A percentile compares a stretch with the other conserved stretches of the same genome.
Evolutionary conservation across 345 rosid species (phyloP).

Genomic region (Brassica rapa): DNA sequence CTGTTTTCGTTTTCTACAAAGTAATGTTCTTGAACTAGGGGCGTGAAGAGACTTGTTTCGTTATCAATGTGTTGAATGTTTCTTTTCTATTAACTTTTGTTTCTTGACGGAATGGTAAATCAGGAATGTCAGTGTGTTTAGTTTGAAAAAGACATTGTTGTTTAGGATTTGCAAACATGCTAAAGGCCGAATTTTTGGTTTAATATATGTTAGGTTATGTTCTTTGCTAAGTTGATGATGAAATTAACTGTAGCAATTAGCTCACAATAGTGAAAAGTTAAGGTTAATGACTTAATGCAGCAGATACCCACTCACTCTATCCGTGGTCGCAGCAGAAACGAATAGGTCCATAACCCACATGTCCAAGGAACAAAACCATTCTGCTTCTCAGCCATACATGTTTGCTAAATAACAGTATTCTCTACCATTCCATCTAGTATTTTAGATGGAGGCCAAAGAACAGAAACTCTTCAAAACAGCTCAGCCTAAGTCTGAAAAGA

Average conservation of each 20-base stretch:
- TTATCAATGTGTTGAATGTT: not conserved
- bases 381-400: no score
- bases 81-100: not conserved
- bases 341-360: no score
- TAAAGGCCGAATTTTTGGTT: not conserved
- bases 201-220: not conserved
- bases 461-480: no score
- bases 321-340: no score
- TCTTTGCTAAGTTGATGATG: not conserved
- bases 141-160: not conserved
- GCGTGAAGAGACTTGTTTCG: not conserved
- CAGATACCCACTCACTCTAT: not conserved
- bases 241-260: not conserved
- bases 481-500: no score
- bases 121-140: not conserved
- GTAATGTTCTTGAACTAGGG: not conserved
- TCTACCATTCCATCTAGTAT: no score
- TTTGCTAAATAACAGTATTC: no score
- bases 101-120: not conserved
- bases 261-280: not conserved
- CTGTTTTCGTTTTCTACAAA: not conserved
- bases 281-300: not conserved
- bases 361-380: no score
- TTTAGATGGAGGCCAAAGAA: no score
- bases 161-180: not conserved